These are phyloP conservation scores for Aspergillus panamensis DNA, from an alignment of 495 filamentous ascomycete species.

Conservation along the genomic window DNA sequence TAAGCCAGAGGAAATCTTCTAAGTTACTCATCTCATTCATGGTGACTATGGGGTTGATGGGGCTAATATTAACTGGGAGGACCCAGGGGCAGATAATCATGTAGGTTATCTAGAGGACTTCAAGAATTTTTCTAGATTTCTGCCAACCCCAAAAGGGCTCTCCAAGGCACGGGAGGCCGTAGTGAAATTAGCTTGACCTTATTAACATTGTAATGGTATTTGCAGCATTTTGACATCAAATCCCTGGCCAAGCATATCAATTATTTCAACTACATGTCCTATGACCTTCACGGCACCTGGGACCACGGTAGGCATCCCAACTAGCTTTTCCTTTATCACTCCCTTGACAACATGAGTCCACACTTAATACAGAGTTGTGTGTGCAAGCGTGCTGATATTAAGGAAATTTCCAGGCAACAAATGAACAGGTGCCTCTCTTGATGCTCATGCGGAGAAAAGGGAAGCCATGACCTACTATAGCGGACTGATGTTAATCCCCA, in stretches of 20 bases:
- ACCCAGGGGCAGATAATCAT: constrained; percentile 39
- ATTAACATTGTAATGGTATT: constrained; percentile 36
- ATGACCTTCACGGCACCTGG: constrained; percentile 37
- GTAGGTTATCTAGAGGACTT: constrained; percentile 36
- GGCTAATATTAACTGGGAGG: constrained; percentile 57
- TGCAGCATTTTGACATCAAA: constrained; percentile 39
- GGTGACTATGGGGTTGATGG: constrained; percentile 50
- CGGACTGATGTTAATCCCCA: constrained; percentile 27
- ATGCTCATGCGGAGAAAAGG: constrained; percentile 29
- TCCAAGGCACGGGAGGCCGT: constrained; percentile 26
- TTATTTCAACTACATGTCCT: constrained; percentile 49
- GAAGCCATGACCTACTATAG: constrained; percentile 34
- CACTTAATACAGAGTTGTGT: too few species aligned
- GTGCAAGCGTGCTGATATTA: background rate
- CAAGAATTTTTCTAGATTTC: constrained; percentile 38
- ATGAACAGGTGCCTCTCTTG: constrained; percentile 23
- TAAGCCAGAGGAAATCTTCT: constrained; percentile 44
- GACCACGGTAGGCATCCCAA: background rate
- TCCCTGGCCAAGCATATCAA: constrained; percentile 39
- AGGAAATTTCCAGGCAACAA: constrained; percentile 1
- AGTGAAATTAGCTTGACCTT: constrained; percentile 40
- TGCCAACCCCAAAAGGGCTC: constrained; percentile 40
- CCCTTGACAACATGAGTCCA: too few species aligned
- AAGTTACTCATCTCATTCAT: constrained; percentile 39
- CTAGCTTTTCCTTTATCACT: background rate